These are phyloP conservation scores for Exophiala xenobiotica DNA, from an alignment of 2,329 filamentous ascomycete genomes.

Conservation along the genomic window DNA sequence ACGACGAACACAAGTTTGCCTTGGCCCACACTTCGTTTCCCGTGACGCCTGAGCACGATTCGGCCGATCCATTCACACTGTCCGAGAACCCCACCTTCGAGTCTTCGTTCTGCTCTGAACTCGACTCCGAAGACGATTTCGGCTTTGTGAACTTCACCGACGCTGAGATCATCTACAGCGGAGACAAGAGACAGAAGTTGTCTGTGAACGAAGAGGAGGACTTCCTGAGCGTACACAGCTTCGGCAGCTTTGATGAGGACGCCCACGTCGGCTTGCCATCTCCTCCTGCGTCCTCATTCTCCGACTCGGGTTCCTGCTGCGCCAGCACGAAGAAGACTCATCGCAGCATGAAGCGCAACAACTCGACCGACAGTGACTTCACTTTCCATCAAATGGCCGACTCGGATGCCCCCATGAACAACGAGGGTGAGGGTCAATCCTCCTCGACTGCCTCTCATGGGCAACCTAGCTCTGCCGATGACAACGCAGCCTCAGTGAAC, in stretches of 20 bases:
- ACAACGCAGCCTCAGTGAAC: constrained; percentile 44
- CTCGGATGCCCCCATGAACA: constrained; percentile 35
- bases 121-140: constrained; percentile 90
- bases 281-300: constrained; percentile 59
- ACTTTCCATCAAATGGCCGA: constrained; percentile 34
- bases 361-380: constrained; percentile 34
- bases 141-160: constrained; percentile 70
- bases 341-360: constrained; percentile 39
- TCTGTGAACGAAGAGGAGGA: constrained; percentile 66
- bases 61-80: constrained; percentile 29
- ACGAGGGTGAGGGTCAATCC: constrained; percentile 47
- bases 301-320: constrained; percentile 44
- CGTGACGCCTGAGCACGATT: constrained; percentile 42
- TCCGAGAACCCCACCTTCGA: constrained; percentile 65
- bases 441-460: constrained; percentile 40
- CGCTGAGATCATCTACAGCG: constrained; percentile 59
- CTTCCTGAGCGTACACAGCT: constrained; percentile 73
- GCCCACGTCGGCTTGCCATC: constrained; percentile 62
- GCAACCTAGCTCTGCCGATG: constrained; percentile 43
- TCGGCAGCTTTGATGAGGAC: constrained; percentile 72
- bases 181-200: constrained; percentile 71
- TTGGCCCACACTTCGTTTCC: constrained; percentile 46
- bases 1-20: constrained; percentile 59
- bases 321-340: constrained; percentile 46
- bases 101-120: constrained; percentile 69